These are phyloP conservation scores for Peronospora farinosa DNA, from an alignment of 352 stramenopile genomes.

Conservation along the genomic window DNA sequence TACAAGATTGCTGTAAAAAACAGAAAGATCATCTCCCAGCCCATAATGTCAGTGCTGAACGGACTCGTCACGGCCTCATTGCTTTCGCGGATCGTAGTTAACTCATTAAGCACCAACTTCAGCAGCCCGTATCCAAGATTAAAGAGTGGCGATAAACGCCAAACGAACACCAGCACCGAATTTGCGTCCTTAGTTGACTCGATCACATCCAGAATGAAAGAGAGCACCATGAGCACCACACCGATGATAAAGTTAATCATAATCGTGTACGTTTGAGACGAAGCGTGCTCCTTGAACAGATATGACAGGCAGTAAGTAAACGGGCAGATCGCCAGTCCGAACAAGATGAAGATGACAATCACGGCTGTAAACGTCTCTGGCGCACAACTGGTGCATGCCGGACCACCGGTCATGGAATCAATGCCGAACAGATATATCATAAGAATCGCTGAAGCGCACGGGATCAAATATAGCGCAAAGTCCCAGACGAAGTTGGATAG, in stretches of 20 bases:
- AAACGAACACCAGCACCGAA: conserved; percentile 59
- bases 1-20: conserved; percentile 30
- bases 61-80: conserved; percentile 40
- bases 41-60: conserved; percentile 54
- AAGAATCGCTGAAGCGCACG: conserved; percentile 34
- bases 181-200: conserved; percentile 43
- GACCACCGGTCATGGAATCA: conserved; percentile 37
- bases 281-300: conserved; percentile 57
- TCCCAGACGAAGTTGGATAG: conserved; percentile 93
- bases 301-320: conserved; percentile 69
- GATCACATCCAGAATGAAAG: conserved; percentile 48
- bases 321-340: conserved; percentile 53
- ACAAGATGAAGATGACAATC: conserved; percentile 51
- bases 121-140: conserved; percentile 47
- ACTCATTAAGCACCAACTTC: conserved; percentile 36
- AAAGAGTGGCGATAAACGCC: conserved; percentile 60
- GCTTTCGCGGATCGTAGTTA: conserved; percentile 23
- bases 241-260: conserved; percentile 68
- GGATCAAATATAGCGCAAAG: conserved; percentile 87
- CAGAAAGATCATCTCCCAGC: conserved; percentile 56
- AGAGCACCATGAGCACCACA: conserved; percentile 51
- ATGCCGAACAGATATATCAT: conserved; percentile 50
- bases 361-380: conserved; percentile 40
- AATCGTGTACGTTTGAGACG: conserved; percentile 63
- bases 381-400: conserved; percentile 43